A percentile compares a stretch with the other conserved stretches of the same genome.
Conservation (phyloP, 176 grass and related monocot species). For the Raddia guianensis region DNA sequence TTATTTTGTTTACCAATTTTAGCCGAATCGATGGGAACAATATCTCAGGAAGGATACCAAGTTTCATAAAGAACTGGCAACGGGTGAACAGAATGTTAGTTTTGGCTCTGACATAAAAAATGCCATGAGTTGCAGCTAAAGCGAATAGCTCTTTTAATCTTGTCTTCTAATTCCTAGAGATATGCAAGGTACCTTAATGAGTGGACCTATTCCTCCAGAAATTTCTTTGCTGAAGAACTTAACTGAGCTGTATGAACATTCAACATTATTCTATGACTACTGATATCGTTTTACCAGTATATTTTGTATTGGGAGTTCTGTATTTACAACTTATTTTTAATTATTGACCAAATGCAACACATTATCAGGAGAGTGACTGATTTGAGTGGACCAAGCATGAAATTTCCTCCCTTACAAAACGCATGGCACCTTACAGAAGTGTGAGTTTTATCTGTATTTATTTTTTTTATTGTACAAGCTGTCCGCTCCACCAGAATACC, state of each 20-base stretch:
- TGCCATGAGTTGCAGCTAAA: conserved; percentile 7
- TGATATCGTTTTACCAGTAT: background rate
- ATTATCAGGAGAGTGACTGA: conserved; percentile 76
- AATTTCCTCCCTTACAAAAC: conserved; percentile 72
- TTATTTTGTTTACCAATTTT: conserved; percentile 27
- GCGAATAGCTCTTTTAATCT: background rate
- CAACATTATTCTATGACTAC: background rate
- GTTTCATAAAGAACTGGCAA: conserved; percentile 77
- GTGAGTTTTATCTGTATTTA: conserved; percentile 55
- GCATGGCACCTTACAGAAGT: conserved; percentile 66
- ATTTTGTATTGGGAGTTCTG: conserved; percentile 36
- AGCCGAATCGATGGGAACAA: conserved; percentile 71
- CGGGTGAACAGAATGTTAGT: conserved; percentile 77
- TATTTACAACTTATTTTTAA: conserved; percentile 22
- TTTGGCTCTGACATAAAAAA: background rate
- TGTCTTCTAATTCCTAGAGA: conserved; percentile 51
- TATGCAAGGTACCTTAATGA: conserved; percentile 82
- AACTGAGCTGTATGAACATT: conserved; percentile 73
- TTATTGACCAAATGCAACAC: conserved; percentile 38
- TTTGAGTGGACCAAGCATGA: conserved; percentile 66
- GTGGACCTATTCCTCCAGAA: conserved; percentile 67
- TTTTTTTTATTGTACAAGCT: conserved; percentile 16
- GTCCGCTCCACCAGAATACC: background rate
- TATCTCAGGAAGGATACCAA: conserved; percentile 76
- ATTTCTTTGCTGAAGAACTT: conserved; percentile 71